Evolutionary conservation across 768 basidiomycete genomes (phyloP).

Genomic region (Leccinum pellstonianum): DNA sequence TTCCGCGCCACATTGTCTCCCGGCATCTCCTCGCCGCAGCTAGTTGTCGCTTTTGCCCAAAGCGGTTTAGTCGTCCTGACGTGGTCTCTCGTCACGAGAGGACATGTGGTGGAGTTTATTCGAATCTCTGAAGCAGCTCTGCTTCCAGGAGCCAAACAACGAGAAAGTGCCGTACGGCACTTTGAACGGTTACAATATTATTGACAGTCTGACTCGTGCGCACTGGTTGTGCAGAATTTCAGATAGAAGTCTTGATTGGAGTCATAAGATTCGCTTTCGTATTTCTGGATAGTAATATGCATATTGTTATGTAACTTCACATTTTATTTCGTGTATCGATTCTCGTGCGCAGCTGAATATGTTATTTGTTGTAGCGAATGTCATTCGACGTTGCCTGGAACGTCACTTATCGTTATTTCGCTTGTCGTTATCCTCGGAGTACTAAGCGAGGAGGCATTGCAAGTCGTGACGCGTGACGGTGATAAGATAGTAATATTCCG

Average conservation of each 20-base stretch:
- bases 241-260: neutral
- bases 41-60: slow-evolving; percentile 23
- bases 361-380: slow-evolving; percentile 6
- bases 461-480: neutral
- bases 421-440: neutral
- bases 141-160: neutral
- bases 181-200: neutral
- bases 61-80: slow-evolving; percentile 27
- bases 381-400: neutral
- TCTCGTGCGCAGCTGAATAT: neutral
- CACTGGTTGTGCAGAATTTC: neutral
- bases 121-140: neutral
- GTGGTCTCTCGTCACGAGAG: slow-evolving; percentile 29
- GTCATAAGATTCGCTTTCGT: slow-evolving; percentile 5
- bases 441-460: neutral
- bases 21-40: slow-evolving; percentile 27
- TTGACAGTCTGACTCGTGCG: neutral
- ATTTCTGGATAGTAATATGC: slow-evolving; percentile 8
- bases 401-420: slow-evolving; percentile 1
- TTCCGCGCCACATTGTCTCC: slow-evolving; percentile 30
- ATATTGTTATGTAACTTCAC: slow-evolving; percentile 2
- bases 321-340: slow-evolving; percentile 12
- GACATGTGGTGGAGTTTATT: slow-evolving; percentile 13
- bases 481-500: neutral
- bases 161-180: neutral